Conservation (phyloP, 768 basidiomycete genomes). For the Suillus plorans region DNA sequence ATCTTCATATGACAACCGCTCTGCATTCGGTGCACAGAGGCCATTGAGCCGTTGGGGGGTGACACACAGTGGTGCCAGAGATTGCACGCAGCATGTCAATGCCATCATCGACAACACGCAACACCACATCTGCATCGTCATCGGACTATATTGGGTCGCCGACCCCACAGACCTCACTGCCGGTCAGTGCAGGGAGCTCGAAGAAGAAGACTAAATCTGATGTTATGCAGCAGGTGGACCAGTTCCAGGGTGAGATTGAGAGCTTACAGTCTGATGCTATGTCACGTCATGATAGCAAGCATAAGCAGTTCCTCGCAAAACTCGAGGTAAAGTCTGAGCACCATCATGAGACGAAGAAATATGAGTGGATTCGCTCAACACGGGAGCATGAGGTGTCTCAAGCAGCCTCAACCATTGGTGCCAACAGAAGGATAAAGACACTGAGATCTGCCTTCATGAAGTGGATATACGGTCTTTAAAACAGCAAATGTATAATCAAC, state of each 20-base stretch:
- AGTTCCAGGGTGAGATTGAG: not conserved
- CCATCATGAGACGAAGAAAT: no score
- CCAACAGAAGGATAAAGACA: no score
- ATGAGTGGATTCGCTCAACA: no score
- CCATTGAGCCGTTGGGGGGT: not conserved
- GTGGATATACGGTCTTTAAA: no score
- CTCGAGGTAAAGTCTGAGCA: no score
- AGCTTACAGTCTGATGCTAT: not conserved
- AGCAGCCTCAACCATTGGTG: no score
- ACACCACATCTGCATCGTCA: not conserved
- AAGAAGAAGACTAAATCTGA: not conserved
- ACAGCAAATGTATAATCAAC: no score
- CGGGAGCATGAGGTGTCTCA: no score
- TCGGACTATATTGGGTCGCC: not conserved
- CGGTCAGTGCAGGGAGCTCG: no score
- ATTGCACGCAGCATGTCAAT: not conserved
- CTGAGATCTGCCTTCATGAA: no score
- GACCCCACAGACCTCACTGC: not conserved
- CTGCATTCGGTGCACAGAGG: not conserved
- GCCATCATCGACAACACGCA: not conserved
- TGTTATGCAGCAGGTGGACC: not conserved
- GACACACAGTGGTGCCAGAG: not conserved
- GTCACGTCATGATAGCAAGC: not conserved
- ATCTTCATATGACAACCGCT: not conserved
- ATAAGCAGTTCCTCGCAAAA: no score